A percentile compares a stretch with the other conserved stretches of the same genome.
Conservation (phyloP, 768 basidiomycete genomes). For the Paxillus rubicundulus region DNA sequence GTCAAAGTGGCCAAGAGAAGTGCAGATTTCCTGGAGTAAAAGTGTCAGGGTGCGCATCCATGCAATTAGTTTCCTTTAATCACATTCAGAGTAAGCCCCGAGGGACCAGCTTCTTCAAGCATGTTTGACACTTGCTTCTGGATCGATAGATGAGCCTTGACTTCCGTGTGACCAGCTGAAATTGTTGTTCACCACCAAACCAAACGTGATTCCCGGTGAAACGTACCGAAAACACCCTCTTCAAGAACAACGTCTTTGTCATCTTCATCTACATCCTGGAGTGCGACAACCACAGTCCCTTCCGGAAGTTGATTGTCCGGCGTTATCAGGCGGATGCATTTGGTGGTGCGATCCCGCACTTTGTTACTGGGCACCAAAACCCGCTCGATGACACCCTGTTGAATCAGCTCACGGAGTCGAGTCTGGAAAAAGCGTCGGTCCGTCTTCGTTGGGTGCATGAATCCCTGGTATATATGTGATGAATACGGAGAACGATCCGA, state of each 20-base stretch:
- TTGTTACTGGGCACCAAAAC: slow-evolving; percentile 64
- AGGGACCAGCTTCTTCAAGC: slow-evolving; percentile 62
- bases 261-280: slow-evolving; percentile 41
- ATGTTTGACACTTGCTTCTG: slow-evolving; percentile 79
- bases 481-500: background rate
- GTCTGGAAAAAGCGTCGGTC: slow-evolving; percentile 83
- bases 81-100: slow-evolving; percentile 74
- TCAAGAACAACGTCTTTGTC: slow-evolving; percentile 31
- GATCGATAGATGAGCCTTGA: slow-evolving; percentile 63
- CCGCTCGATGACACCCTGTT: slow-evolving; percentile 72
- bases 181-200: slow-evolving; percentile 1
- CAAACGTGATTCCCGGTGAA: background rate
- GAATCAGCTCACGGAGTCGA: slow-evolving; percentile 68
- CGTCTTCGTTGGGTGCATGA: slow-evolving; percentile 67
- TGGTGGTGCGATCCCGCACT: slow-evolving; percentile 45
- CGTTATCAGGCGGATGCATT: slow-evolving; percentile 65
- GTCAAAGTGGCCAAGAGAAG: slow-evolving; percentile 66
- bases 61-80: slow-evolving; percentile 8
- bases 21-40: slow-evolving; percentile 55
- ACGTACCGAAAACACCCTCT: slow-evolving; percentile 36
- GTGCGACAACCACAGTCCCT: slow-evolving; percentile 32
- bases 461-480: slow-evolving; percentile 52
- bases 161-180: slow-evolving; percentile 36
- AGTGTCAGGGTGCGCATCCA: slow-evolving; percentile 4
- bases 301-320: slow-evolving; percentile 37